Conservation (phyloP, 306 rosid species). For the Prinsepia uniflora region DNA sequence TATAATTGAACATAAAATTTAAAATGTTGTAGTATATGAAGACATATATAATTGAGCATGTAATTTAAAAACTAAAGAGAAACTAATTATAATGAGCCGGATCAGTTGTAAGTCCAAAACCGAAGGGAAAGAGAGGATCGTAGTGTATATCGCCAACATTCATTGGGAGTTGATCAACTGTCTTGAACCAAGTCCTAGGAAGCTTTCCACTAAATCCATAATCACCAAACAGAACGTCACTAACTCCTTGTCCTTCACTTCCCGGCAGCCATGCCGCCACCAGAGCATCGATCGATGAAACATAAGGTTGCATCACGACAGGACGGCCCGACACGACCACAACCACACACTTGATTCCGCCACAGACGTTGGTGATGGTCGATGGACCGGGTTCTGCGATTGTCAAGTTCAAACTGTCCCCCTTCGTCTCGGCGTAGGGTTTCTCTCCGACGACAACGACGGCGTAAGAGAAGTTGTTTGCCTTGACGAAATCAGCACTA, state of each 20-base stretch:
- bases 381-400: constrained; percentile 5
- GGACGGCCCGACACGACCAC: constrained; percentile 18
- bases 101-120: constrained; percentile 19
- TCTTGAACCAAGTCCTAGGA: constrained; percentile 20
- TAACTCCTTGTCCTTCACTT: constrained; percentile 22
- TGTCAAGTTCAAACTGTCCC: constrained; percentile 22
- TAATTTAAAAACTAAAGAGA: background rate
- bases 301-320: constrained; percentile 6
- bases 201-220: constrained; percentile 26
- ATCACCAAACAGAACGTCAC: constrained; percentile 18
- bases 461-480: constrained; percentile 4
- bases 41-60: background rate
- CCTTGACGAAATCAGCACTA: background rate
- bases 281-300: background rate
- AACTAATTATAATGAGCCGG: background rate
- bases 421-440: constrained; percentile 15
- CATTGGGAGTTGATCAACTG: constrained; percentile 20
- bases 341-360: background rate
- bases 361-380: constrained; percentile 8
- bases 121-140: constrained; percentile 20
- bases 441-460: constrained; percentile 23
- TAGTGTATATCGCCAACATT: constrained; percentile 22
- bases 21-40: too few relatives aligned
- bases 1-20: too few relatives aligned
- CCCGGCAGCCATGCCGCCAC: constrained; percentile 27